These are phyloP conservation scores for Rhipidocladum racemiflorum DNA, from an alignment of 176 grass and related monocot genomes.

Conservation along the genomic window DNA sequence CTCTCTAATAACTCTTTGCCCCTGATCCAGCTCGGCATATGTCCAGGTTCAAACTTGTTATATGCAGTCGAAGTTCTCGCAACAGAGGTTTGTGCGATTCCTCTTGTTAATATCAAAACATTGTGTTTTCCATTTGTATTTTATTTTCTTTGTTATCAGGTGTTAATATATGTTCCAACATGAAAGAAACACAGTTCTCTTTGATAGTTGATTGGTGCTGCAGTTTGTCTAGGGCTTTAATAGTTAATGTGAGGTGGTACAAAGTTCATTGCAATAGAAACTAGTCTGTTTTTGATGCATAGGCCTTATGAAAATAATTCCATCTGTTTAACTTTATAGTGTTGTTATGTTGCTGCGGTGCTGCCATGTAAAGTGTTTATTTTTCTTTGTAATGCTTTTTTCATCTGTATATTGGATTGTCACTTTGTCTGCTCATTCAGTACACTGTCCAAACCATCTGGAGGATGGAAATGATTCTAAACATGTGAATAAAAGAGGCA, in stretches of 20 bases:
- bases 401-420: not conserved
- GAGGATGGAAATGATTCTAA: conserved; percentile 15
- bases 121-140: conserved; percentile 34
- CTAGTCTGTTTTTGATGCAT: conserved; percentile 17
- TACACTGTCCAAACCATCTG: not conserved
- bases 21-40: conserved; percentile 72
- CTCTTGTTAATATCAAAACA: conserved; percentile 22
- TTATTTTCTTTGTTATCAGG: conserved; percentile 14
- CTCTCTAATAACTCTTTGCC: conserved; percentile 27
- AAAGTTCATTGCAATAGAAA: not conserved
- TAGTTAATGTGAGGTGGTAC: not conserved
- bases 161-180: not conserved
- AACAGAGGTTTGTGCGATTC: conserved; percentile 77
- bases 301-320: not conserved
- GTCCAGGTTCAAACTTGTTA: conserved; percentile 90
- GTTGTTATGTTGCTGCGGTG: not conserved
- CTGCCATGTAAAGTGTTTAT: not conserved
- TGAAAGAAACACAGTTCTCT: conserved; percentile 1
- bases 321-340: not conserved
- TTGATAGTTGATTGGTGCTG: not conserved
- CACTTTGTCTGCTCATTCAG: not conserved
- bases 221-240: not conserved
- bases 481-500: not conserved
- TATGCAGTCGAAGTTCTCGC: conserved; percentile 93
- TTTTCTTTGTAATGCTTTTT: conserved; percentile 16